Evolutionary conservation across 805 yeast genomes (phyloP), one percentile per base, ranked within the genome.

Genomic region (Candida sphagnicola): DNA sequence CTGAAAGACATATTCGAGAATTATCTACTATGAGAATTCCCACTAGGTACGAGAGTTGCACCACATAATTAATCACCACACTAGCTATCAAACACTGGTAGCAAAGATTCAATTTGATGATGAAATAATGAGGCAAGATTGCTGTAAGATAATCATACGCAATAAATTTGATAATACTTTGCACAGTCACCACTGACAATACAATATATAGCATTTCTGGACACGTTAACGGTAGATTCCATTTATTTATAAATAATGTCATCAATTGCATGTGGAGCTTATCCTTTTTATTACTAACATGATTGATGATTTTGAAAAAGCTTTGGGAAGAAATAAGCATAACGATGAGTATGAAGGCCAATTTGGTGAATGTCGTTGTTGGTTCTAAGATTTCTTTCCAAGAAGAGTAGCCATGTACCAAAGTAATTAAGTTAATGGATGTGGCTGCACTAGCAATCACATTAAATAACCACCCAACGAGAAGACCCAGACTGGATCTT

Each of bases 21-120:
- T 80, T 61, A 59, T 87, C 95, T 28, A 86, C 74, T 13, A 82
- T 70, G 21, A 85, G 61, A 1, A 85, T 77, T 0, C 88, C 78
- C 1, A 80, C 64, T 42, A 85, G 75, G 55, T 70, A 85, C 1
- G 90, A 75, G 35, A 78, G 52, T 46, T 81, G 87, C 28, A 86
- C 60, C 4, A 73, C 40, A 51, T 78, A 83, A 45, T 83, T 86
- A 28, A 81, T 57, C 1, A 76, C 19, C n/a, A 84, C 47, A 0
- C 81, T 72, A 19, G 73, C 37, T 1, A 70, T 48, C 1, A 75
- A 31, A 12, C 47, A 40, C 32, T 38, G 38, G 26, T 41, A 41
- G 18, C 41, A 43, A n/a, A 18, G 15, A 14, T 21, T 24, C n/a
- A 37, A 18, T 23, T 12, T 37, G 13, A 12, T 5, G 10, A 18